Evolutionary conservation across 1,139 yeast genomes (phyloP).

Genomic region (Geotrichum fermentans): DNA sequence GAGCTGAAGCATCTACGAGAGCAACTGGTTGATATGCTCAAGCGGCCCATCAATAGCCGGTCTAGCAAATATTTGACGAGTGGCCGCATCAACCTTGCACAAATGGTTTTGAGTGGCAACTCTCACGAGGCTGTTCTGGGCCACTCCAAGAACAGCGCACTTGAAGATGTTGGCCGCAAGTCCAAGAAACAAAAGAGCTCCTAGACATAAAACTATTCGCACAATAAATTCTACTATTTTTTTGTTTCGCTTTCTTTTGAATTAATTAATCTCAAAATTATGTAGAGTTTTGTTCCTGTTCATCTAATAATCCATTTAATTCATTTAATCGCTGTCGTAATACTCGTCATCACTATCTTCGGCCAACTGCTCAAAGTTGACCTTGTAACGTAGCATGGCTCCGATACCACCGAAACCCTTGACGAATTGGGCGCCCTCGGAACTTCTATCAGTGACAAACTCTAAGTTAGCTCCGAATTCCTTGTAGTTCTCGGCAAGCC

Average conservation of each 20-base stretch:
- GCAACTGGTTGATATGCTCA: constrained; percentile 55
- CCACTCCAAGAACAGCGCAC: constrained; percentile 61
- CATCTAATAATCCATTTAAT: background rate
- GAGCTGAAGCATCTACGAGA: constrained; percentile 48
- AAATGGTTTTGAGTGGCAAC: constrained; percentile 66
- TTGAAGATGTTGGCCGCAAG: constrained; percentile 48
- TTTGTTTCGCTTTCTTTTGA: constrained; percentile 36
- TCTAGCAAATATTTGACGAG: constrained; percentile 68
- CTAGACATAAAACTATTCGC: constrained; percentile 15
- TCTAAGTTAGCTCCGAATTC: constrained; percentile 92
- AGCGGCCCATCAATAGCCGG: constrained; percentile 44
- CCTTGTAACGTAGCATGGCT: constrained; percentile 90
- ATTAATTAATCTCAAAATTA: background rate
- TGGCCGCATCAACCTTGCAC: constrained; percentile 81
- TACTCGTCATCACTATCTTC: constrained; percentile 90
- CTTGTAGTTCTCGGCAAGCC: constrained; percentile 96
- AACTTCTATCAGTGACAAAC: constrained; percentile 81
- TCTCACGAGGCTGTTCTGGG: constrained; percentile 71
- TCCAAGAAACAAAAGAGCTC: constrained; percentile 33
- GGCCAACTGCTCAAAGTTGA: constrained; percentile 88
- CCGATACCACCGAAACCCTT: constrained; percentile 99
- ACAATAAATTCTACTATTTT: constrained; percentile 21
- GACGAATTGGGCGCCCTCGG: constrained; percentile 97
- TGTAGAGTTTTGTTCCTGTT: constrained; percentile 1
- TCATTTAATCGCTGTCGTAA: constrained; percentile 60